phyloP scores from a whole-genome alignment of 441 rosid genomes.

The Euphorbia celastroides region DNA sequence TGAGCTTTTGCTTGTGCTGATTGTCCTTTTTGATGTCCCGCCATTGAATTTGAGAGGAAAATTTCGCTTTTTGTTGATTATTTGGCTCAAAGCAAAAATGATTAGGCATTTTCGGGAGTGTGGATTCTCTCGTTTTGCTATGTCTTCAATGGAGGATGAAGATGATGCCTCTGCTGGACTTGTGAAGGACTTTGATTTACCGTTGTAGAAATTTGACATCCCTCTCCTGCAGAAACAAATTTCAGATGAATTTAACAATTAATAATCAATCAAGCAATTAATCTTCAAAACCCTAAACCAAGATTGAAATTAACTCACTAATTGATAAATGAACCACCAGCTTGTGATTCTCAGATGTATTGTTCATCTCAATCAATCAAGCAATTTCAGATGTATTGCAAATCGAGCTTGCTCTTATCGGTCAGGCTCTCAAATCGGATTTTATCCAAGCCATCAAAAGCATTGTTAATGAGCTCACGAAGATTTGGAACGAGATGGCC shows the following conservation, averaged over 20 bases:
- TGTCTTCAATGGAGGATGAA: conserved; percentile 27
- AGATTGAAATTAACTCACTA: no score
- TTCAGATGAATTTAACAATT: not conserved
- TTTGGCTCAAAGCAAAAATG: conserved; percentile 34
- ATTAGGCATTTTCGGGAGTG: conserved; percentile 30
- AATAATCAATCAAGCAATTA: no score
- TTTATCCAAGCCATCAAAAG: no score
- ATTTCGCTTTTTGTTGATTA: conserved; percentile 53
- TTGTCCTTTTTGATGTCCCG: conserved; percentile 48
- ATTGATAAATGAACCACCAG: no score
- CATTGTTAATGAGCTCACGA: no score
- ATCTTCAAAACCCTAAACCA: no score
- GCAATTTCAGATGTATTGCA: no score
- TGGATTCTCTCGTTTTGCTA: conserved; percentile 39
- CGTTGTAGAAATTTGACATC: conserved; percentile 41
- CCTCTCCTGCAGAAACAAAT: conserved; percentile 39
- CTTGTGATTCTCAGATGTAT: no score
- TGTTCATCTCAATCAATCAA: no score
- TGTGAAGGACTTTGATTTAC: conserved; percentile 53
- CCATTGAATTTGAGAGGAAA: conserved; percentile 28
- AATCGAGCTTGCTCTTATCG: no score
- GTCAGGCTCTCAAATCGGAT: no score
- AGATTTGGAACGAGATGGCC: no score
- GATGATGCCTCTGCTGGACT: conserved; percentile 36
- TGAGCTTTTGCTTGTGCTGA: conserved; percentile 56